These are phyloP conservation scores for Laburnicola sp. DNA, from an alignment of 2,329 filamentous ascomycete genomes.

Conservation along the genomic window DNA sequence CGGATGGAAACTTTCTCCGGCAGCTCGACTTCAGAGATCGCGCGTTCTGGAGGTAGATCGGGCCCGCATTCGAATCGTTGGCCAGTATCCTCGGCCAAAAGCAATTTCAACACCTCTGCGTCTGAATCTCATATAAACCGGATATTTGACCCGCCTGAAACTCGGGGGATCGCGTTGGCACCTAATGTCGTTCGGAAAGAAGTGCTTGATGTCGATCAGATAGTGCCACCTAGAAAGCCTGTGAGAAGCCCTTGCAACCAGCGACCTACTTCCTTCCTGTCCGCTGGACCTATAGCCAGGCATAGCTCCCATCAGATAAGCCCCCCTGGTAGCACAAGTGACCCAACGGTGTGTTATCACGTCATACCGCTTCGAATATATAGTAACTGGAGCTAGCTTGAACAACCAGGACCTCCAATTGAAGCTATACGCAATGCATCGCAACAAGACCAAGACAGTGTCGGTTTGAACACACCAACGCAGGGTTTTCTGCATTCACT, in stretches of 20 bases:
- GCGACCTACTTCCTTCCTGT: not conserved
- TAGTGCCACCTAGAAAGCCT: not conserved
- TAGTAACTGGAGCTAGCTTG: not conserved
- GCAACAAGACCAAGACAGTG: not conserved
- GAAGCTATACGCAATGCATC: not conserved
- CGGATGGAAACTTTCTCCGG: not conserved
- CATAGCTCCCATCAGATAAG: not conserved
- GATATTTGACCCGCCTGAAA: not conserved
- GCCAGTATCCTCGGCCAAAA: not conserved
- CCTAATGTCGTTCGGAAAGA: not conserved
- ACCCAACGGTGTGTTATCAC: not conserved
- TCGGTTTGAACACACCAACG: not conserved
- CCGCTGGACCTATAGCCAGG: not conserved
- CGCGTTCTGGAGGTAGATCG: not conserved
- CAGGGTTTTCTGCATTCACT: constrained; percentile 7
- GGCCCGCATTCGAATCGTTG: not conserved
- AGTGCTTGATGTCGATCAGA: not conserved
- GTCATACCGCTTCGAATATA: too few species aligned
- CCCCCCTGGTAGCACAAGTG: not conserved
- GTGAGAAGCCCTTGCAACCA: not conserved
- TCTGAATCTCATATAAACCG: not conserved
- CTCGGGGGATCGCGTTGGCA: not conserved
- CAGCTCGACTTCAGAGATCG: not conserved
- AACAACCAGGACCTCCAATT: not conserved
- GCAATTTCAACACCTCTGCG: not conserved